A percentile compares a stretch with the other conserved stretches of the same genome.
Evolutionary conservation across 2,329 filamentous ascomycete species (phyloP).

Genomic region (Diaporthe sp.): DNA sequence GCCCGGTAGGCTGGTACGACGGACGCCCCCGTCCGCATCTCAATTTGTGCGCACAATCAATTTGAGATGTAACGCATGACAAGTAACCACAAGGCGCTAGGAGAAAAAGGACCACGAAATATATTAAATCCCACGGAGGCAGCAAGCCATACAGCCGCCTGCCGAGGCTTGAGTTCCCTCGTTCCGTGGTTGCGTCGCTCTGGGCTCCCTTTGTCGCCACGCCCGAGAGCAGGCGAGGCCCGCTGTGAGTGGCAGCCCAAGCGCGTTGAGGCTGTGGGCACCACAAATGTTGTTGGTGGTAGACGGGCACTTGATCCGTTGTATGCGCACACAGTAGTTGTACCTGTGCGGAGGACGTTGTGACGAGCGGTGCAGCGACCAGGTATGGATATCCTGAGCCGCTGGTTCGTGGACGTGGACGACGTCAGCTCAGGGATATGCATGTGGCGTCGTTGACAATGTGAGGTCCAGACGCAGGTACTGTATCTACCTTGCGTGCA

Average conservation of each 20-base stretch:
- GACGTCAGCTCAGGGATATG: neutral
- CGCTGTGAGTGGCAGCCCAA: conserved; percentile 5
- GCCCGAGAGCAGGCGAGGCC: neutral
- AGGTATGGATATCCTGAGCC: neutral
- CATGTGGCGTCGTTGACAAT: neutral
- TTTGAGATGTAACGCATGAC: conserved; percentile 21
- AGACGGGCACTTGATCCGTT: neutral
- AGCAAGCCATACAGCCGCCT: neutral
- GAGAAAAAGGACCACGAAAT: neutral
- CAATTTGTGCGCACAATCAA: conserved; percentile 26
- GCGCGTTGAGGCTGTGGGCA: conserved; percentile 2
- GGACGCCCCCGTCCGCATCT: conserved; percentile 34
- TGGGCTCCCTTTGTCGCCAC: neutral
- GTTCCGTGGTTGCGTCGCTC: conserved; percentile 9
- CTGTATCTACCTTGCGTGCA: neutral
- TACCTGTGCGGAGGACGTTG: neutral
- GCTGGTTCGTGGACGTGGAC: conserved; percentile 25
- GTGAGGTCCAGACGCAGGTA: conserved; percentile 18
- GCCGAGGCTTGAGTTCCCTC: neutral
- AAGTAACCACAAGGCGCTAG: neutral
- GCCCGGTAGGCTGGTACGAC: conserved; percentile 16
- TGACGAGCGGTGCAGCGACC: neutral
- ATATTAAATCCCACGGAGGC: conserved; percentile 3
- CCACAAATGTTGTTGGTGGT: neutral
- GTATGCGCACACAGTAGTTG: neutral